These are phyloP conservation scores for Rosa hybrid DNA, from an alignment of 331 rosid genomes.

Conservation along the genomic window DNA sequence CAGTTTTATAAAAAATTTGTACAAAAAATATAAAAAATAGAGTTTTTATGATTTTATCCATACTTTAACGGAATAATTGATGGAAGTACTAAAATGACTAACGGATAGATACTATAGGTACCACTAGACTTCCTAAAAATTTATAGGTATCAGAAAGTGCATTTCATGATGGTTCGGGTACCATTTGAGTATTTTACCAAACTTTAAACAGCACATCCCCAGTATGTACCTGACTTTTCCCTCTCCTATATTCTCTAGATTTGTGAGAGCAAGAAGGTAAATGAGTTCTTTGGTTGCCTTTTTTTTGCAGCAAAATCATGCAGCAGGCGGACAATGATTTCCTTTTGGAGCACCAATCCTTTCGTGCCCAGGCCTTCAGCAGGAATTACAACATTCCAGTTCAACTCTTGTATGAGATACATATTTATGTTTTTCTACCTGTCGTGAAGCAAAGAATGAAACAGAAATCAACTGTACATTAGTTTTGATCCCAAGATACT, in stretches of 20 bases:
- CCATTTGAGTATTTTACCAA: no score
- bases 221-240: conserved; percentile 68
- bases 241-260: conserved; percentile 65
- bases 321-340: conserved; percentile 31
- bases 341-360: no score
- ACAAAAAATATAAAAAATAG: no score
- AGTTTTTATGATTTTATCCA: no score
- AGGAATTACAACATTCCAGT: conserved; percentile 70
- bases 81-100: no score
- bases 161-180: no score
- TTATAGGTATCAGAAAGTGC: no score
- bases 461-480: neutral
- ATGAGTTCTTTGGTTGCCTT: conserved; percentile 69
- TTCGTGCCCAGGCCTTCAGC: conserved; percentile 29
- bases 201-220: conserved; percentile 83
- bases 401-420: conserved; percentile 69
- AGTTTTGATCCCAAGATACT: neutral
- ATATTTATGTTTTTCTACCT: conserved; percentile 32
- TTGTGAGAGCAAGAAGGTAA: conserved; percentile 65
- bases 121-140: no score
- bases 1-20: no score
- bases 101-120: no score
- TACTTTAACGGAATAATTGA: no score
- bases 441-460: conserved; percentile 17
- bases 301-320: conserved; percentile 64